Conservation (phyloP, 495 filamentous ascomycete genomes). For the Astrothelium macrocarpum region DNA sequence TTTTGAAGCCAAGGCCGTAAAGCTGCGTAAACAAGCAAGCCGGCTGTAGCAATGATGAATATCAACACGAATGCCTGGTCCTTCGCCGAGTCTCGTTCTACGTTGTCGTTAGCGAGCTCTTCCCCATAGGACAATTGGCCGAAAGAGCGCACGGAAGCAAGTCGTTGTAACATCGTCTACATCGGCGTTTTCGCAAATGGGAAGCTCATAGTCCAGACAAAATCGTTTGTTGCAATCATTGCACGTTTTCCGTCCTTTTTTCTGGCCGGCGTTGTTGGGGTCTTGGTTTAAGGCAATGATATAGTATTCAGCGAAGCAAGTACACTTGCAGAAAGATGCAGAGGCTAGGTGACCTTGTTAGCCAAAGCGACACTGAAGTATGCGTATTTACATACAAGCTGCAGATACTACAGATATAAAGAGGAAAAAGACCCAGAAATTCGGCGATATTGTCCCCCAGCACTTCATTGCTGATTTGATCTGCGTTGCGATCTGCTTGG, state of each 20-base stretch:
- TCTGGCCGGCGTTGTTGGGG: conserved; percentile 28
- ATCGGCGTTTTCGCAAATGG: conserved; percentile 75
- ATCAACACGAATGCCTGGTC: conserved; percentile 86
- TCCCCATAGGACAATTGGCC: not conserved
- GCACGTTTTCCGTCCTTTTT: conserved; percentile 45
- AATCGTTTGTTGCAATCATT: conserved; percentile 85
- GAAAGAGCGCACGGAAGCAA: conserved; percentile 63
- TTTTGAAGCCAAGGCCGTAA: conserved; percentile 55
- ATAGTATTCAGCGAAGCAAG: conserved; percentile 82
- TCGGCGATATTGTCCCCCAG: not conserved
- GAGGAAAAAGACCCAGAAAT: conserved; percentile 17
- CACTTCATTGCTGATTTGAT: not conserved
- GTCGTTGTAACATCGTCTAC: conserved; percentile 80
- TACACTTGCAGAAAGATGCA: conserved; percentile 96
- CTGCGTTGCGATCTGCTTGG: not conserved
- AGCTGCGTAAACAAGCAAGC: conserved; percentile 70
- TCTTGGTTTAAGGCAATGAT: conserved; percentile 61
- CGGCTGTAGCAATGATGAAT: conserved; percentile 81
- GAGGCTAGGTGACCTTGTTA: conserved; percentile 31
- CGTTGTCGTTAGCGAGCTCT: not conserved
- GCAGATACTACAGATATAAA: conserved; percentile 24
- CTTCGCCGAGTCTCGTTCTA: conserved; percentile 78
- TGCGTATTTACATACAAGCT: conserved; percentile 24
- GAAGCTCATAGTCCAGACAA: conserved; percentile 73
- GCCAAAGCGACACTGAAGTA: not conserved